Percentiles rank a stretch among this genome's conserved stretches.
Conservation (phyloP, 2,329 filamentous ascomycete species). For the Ophiostoma triangulosporum region DNA sequence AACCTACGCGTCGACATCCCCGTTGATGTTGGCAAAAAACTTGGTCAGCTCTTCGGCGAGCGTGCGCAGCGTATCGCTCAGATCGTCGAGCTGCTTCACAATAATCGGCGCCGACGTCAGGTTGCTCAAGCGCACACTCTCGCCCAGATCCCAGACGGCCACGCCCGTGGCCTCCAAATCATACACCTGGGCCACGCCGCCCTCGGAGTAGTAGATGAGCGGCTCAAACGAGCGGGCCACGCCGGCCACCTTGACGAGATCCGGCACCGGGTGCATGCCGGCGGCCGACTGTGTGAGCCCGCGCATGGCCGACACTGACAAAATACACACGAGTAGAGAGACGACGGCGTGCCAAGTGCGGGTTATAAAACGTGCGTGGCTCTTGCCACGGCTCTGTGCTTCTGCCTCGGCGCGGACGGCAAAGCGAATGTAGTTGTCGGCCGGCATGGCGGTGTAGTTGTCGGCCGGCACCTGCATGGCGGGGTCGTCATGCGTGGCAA, state of each 20-base stretch:
- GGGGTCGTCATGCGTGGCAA: not conserved
- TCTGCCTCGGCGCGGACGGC: constrained; percentile 78
- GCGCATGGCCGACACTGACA: constrained; percentile 52
- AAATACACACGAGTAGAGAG: constrained; percentile 45
- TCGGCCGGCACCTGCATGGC: not conserved
- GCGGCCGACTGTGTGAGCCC: constrained; percentile 55
- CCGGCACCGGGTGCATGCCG: constrained; percentile 52
- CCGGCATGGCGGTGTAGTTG: constrained; percentile 43
- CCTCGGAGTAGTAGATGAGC: constrained; percentile 86
- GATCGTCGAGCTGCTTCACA: constrained; percentile 68
- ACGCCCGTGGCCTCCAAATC: constrained; percentile 84
- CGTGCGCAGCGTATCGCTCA: constrained; percentile 74
- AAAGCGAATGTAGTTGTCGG: constrained; percentile 60
- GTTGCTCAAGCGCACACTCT: constrained; percentile 77
- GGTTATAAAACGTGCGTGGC: too few relatives aligned
- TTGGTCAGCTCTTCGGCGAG: constrained; percentile 75
- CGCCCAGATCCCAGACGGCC: constrained; percentile 87
- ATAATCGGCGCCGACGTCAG: constrained; percentile 84
- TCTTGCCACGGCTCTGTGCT: constrained; percentile 70
- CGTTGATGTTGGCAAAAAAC: constrained; percentile 88
- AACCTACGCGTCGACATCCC: constrained; percentile 67
- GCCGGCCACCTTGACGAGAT: constrained; percentile 80
- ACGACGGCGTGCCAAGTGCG: constrained; percentile 57
- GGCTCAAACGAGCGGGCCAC: constrained; percentile 88
- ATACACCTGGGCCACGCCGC: constrained; percentile 71